Percentiles rank a stretch among this genome's conserved stretches.
Conservation (phyloP, 495 filamentous ascomycete species). For the Pseudomonodictys pantanalensis region DNA sequence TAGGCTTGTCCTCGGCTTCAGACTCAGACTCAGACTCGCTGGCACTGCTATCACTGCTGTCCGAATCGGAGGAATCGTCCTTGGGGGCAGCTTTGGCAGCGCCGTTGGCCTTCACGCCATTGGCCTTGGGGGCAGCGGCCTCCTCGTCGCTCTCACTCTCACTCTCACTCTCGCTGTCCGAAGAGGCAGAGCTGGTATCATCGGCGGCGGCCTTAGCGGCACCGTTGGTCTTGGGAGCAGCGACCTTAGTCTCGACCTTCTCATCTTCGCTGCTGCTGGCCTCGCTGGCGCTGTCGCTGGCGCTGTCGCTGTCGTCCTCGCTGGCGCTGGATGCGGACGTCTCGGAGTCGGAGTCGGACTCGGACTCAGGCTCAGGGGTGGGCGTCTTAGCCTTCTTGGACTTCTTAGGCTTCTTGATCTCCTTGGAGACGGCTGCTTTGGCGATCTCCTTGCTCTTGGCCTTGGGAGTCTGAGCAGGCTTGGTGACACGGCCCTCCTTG, state of each 20-base stretch:
- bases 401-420: constrained; percentile 50
- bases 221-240: constrained; percentile 36
- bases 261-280: constrained; percentile 30
- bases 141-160: constrained; percentile 40
- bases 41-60: constrained; percentile 29
- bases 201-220: constrained; percentile 31
- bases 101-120: constrained; percentile 4
- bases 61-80: constrained; percentile 21
- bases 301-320: constrained; percentile 34
- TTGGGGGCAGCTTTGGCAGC: constrained; percentile 23
- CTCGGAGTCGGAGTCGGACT: constrained; percentile 41
- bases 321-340: constrained; percentile 35
- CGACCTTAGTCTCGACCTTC: constrained; percentile 32
- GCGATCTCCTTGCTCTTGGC: constrained; percentile 46
- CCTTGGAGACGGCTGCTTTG: constrained; percentile 40
- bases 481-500: constrained; percentile 49
- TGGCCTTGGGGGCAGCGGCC: constrained; percentile 26
- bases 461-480: constrained; percentile 40
- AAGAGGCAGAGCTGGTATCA: constrained; percentile 39
- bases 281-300: constrained; percentile 40
- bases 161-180: constrained; percentile 32
- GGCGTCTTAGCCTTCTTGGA: constrained; percentile 54
- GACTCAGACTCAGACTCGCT: constrained; percentile 26
- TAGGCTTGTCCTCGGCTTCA: constrained; percentile 17
- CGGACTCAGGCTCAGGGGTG: constrained; percentile 42